Base-by-base conservation (phyloP, 108 stramenopile species). In the Pseudonitzschia pungens region DNA sequence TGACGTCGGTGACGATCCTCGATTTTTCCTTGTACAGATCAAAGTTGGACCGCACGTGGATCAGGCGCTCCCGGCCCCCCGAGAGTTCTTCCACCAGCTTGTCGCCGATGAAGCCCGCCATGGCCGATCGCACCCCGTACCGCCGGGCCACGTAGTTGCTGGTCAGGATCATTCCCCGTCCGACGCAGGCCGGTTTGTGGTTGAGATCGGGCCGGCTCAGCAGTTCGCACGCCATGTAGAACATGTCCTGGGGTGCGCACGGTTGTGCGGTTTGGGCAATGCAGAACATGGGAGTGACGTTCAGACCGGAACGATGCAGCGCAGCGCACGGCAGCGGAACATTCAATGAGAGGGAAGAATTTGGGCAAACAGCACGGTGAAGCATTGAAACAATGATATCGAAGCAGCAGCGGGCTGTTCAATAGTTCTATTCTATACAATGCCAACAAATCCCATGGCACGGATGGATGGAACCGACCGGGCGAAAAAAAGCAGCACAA, bases 51-150 rank as follows among this genome's bases (percentile, higher is more conserved):
- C 75, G 80, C n/a, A 98, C 84, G 75, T 93, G 88, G 15, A 82
- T 72, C 59, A 95, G 59, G 42, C 68, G 54, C 57, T 90, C 83
- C 24, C 75, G 82, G 0, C 91, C 93, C 15, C 70, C 77, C 7
- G 85, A 86, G n/a, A 95, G 56, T 65, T 92, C 91, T 18, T 81
- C 52, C 7, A 95, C 93, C 14, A 96, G 74, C 65, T 87, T 87
- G 70, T 91, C 83, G 4, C 91, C 99, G 44, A 99, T 94, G 68
- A 94, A 98, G 20, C 97, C 97, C 0, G 98, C 96, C 99, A 99
- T 98, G 20, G 98, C 99, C n/a, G 89, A 86, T 1, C 99, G 86
- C 22, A 99, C 99, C 29, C 97, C 97, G 72, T 89, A 98, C 44
- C 84, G 75, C 15, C 99, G 58, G 2, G 99, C 99, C 10, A 73